Percentiles rank a stretch among this genome's conserved stretches.
Conservation (phyloP, 1,284 basidiomycete genomes). For the Ustilago cynodontis region DNA sequence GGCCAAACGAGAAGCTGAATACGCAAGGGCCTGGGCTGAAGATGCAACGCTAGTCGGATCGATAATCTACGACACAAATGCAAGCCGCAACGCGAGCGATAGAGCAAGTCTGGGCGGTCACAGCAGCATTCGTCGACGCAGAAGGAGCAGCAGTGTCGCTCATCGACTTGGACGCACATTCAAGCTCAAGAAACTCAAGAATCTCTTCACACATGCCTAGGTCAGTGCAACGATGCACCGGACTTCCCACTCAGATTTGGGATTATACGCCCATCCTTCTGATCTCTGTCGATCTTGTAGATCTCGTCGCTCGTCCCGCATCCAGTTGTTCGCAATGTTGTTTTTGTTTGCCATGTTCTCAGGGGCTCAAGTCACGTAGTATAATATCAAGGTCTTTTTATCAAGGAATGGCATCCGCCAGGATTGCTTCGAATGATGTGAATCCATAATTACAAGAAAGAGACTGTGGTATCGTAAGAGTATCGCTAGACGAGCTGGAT, state of each 20-base stretch:
- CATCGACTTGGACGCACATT: constrained; percentile 11
- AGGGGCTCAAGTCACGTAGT: neutral
- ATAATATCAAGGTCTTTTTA: constrained; percentile 7
- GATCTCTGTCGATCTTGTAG: neutral
- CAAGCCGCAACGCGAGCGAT: constrained; percentile 21
- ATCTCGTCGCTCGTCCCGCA: neutral
- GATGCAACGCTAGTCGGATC: constrained; percentile 59
- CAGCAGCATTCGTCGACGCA: constrained; percentile 33
- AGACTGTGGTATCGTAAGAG: constrained; percentile 30
- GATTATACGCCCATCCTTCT: neutral
- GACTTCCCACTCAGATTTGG: neutral
- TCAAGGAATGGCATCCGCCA: neutral
- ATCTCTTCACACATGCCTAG: constrained; percentile 26
- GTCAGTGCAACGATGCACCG: neutral
- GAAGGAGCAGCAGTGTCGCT: constrained; percentile 25
- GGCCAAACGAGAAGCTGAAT: constrained; percentile 53
- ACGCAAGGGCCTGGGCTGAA: constrained; percentile 56
- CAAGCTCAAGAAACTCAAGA: constrained; percentile 26
- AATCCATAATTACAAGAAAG: constrained; percentile 32
- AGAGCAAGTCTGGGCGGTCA: constrained; percentile 25
- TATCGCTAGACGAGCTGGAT: neutral
- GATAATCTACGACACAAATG: constrained; percentile 36
- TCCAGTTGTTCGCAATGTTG: constrained; percentile 1
- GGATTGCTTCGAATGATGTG: neutral
- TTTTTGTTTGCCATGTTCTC: neutral